A percentile compares a stretch with the other conserved stretches of the same genome.
Conservation (phyloP, 2,329 filamentous ascomycete genomes). For the Colletotrichum aenigma region DNA sequence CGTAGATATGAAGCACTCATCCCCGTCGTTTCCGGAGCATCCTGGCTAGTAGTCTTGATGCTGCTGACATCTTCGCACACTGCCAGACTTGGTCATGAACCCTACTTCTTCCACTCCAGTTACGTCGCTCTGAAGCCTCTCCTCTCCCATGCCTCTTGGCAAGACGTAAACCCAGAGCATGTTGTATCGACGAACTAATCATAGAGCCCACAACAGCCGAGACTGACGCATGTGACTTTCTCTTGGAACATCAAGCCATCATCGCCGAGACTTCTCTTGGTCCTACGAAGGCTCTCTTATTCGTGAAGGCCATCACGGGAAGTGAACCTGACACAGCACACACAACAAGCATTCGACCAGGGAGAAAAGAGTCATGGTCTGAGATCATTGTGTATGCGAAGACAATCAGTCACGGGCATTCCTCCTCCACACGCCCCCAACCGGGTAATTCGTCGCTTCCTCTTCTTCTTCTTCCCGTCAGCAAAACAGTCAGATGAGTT, state of each 20-base stretch:
- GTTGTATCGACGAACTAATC: accelerated
- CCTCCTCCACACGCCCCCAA: neutral
- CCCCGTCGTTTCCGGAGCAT: accelerated
- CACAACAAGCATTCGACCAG: accelerated
- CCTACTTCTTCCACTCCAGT: accelerated
- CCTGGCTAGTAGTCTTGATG: neutral
- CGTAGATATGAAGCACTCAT: neutral
- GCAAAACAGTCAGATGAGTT: neutral
- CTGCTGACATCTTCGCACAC: accelerated
- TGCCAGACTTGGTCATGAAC: neutral
- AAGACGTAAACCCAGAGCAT: accelerated
- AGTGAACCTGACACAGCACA: neutral
- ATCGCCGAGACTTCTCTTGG: accelerated
- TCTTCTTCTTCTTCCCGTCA: neutral
- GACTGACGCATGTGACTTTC: neutral
- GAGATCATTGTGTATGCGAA: neutral
- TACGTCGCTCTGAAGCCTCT: neutral
- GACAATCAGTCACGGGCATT: neutral
- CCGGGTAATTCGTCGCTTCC: accelerated
- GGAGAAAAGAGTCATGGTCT: accelerated
- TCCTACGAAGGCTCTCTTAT: neutral
- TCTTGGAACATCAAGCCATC: neutral
- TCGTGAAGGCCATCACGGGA: neutral
- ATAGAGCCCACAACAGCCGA: accelerated
- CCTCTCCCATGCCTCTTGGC: accelerated